phyloP scores from a whole-genome alignment of 805 yeast species.

The Lipomyces mesembrius region DNA sequence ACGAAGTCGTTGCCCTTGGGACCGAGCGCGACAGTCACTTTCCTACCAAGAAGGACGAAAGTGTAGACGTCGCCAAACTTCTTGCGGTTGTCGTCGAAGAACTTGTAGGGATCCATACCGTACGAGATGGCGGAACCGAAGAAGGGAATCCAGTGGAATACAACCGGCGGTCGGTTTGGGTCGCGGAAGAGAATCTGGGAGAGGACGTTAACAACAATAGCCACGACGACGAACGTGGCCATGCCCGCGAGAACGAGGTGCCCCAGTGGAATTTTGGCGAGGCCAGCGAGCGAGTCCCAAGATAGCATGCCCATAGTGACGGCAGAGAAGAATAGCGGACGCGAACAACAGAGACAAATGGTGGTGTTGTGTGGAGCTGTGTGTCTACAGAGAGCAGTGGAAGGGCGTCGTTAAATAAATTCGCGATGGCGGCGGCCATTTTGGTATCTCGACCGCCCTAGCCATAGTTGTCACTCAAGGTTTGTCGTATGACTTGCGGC shows the following conservation, averaged over 20 bases:
- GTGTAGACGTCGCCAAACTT: slow-evolving; percentile 94
- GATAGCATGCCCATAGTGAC: neutral
- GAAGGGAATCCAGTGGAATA: slow-evolving; percentile 94
- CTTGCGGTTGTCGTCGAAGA: slow-evolving; percentile 75
- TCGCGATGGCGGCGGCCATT: neutral
- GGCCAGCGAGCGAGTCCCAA: neutral
- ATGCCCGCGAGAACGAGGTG: slow-evolving; percentile 9
- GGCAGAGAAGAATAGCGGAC: neutral
- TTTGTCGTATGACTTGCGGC: no score
- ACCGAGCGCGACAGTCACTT: slow-evolving; percentile 94
- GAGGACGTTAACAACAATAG: slow-evolving; percentile 43
- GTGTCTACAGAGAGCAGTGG: neutral
- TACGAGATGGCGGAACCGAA: slow-evolving; percentile 86
- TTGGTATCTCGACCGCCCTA: no score
- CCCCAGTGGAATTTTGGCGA: slow-evolving; percentile 2
- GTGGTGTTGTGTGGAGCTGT: neutral
- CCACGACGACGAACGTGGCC: slow-evolving; percentile 26
- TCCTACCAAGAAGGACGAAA: slow-evolving; percentile 83
- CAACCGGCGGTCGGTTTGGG: slow-evolving; percentile 83
- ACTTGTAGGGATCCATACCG: slow-evolving; percentile 92
- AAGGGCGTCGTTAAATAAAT: neutral
- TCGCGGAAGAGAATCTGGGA: slow-evolving; percentile 45
- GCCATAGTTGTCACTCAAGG: no score
- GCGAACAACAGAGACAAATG: neutral
- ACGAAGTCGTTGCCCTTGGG: slow-evolving; percentile 98